phyloP scores from a whole-genome alignment of 352 stramenopile species.

The Phytophthora niederhauseri region DNA sequence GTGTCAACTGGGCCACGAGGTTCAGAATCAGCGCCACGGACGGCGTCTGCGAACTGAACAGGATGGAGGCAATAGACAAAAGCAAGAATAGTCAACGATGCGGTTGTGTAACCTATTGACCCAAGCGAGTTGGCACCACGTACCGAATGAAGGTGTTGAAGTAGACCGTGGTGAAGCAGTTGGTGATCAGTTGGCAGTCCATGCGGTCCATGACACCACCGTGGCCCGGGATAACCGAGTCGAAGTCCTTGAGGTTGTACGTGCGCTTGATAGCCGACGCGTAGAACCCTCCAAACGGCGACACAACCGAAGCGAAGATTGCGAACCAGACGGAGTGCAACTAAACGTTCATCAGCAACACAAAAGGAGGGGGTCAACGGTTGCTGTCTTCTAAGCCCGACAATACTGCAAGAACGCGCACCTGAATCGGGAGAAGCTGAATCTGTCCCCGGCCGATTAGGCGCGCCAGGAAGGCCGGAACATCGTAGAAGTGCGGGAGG shows the following conservation, averaged over 20 bases:
- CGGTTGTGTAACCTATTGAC: neutral
- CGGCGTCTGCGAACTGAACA: conserved; percentile 57
- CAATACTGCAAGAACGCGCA: conserved; percentile 18
- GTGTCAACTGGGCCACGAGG: conserved; percentile 64
- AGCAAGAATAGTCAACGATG: conserved; percentile 5
- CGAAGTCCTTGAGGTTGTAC: conserved; percentile 99
- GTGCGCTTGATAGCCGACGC: conserved; percentile 99
- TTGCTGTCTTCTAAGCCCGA: neutral
- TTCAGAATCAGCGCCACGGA: conserved; percentile 80
- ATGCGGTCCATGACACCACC: conserved; percentile 97
- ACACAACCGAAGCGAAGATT: conserved; percentile 97
- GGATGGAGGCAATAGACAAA: neutral
- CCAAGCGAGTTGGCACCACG: conserved; percentile 4
- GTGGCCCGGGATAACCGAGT: conserved; percentile 98
- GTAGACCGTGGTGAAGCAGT: conserved; percentile 96
- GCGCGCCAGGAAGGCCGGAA: conserved; percentile 81
- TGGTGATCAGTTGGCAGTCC: conserved; percentile 97
- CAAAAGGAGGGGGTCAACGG: neutral
- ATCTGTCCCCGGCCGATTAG: conserved; percentile 79
- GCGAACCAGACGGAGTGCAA: conserved; percentile 97
- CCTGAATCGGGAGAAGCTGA: conserved; percentile 88
- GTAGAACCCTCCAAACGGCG: conserved; percentile 99
- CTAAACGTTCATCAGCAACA: conserved; percentile 46
- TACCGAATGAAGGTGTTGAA: conserved; percentile 97
- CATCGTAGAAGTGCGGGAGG: conserved; percentile 55